Evolutionary conservation across 768 basidiomycete species (phyloP), one percentile per base, ranked within the genome.

Genomic region (Termitomyces sp.): DNA sequence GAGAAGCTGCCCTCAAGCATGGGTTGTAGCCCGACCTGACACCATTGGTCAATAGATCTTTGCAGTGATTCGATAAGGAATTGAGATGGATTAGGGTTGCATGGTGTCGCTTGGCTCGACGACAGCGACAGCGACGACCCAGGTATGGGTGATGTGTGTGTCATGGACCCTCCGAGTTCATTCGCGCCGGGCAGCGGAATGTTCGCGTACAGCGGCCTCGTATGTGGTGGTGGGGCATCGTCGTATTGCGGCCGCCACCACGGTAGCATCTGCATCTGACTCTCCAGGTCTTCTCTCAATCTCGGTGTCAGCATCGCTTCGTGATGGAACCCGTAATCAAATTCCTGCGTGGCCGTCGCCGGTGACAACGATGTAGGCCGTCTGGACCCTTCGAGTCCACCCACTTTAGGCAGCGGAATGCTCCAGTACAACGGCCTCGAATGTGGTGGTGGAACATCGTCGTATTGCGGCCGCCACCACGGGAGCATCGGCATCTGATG

Each of bases 141-240:
- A 26, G n/a, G 49, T 18, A 9, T 13, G 23, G 41, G 12, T 5
- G 33, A 14, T 47, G 40, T 16, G 8, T 35, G 4, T 1, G 46
- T 20, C 20, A 7, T 10, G 16, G 32, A 36, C 32, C 9, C 26
- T 16, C 23, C 48, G 18, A 23, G 5, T 8, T 36, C 50, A 18
- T 36, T n/a, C 2, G 54, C 23, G 5, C 56, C 16, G 12, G 61
- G 61, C 7, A 62, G 55, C 16, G 61, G 61, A 13, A 62, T 57
- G 12, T 58, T 59, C 51, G 55, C 51, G 35, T 62, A 62, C 40
- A 62, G 8, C 26, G 58, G 49, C 26, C 58, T 36, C 1, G 55
- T 56, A 53, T 59, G 61, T 23, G 58, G 61, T 28, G 61, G 61
- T 13, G 61, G 61, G 33, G 12, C n/a, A 35, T 41, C 32, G 12